Base-by-base conservation (phyloP, 75 land plant species). In the Pinus albicaulis region DNA sequence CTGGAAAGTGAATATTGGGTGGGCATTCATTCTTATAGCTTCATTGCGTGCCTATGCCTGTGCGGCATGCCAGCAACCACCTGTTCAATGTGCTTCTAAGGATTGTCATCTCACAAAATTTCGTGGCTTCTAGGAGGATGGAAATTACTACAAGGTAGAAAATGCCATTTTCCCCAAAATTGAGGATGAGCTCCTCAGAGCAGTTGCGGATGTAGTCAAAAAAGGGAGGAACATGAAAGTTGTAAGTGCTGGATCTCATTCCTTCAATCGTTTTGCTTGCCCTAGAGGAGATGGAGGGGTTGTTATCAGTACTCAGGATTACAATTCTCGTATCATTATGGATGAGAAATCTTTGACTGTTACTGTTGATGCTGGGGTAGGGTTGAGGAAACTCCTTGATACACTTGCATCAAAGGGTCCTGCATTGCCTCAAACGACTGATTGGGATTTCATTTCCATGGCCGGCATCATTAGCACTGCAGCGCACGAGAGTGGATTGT, bases 381-480 rank as follows among this genome's bases (percentile, higher is more conserved):
- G 56, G 55, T 7, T 80, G 17, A 38, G 55, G 25, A 58, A 20
- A 26, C 64, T 80, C 12, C 60, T 87, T n/a, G 78, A 84, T 56
- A 60, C 79, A 3, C 77, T 81, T 3, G 82, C 80, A 2, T 44
- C n/a, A 17, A 19, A 26, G 7, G 87, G 81, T 22, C 74, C 84
- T 13, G 80, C 86, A 26, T 36, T 87, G 17, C 76, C 83, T 8
- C 59, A 81, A 20, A 34, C 78, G 17, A 86, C 89, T 1, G 81
- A 87, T 73, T 84, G 81, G 89, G 79, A 55, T 20, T 86, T 83
- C 2, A 26, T 81, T 38, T 76, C 83, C 15, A 7, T 87, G 41
- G 83, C 77, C 16, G 89, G 89, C 20, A 7, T 84, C 48, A 25
- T 87, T 15, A 63, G 83, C 53, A 84, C 86, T 15, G 86, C 83